Percentiles rank a stretch among this genome's conserved stretches.
phyloP scores from a whole-genome alignment of 2,329 filamentous ascomycete species.

The Colletotrichum liriopes region DNA sequence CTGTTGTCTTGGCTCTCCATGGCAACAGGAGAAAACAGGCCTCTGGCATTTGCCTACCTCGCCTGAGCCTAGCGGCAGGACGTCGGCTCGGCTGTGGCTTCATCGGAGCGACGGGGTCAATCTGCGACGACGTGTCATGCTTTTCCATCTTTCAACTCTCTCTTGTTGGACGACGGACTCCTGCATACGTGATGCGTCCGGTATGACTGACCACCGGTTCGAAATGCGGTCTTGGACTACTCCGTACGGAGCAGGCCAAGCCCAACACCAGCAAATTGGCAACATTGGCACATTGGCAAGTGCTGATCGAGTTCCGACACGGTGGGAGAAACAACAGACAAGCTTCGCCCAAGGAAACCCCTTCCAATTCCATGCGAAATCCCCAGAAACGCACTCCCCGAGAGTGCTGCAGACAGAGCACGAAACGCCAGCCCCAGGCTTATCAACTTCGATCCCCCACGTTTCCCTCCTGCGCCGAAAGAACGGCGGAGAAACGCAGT shows the following conservation, averaged over 20 bases:
- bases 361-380: neutral
- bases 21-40: slow-evolving; percentile 27
- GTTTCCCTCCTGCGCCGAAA: neutral
- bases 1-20: slow-evolving; percentile 23
- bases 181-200: slow-evolving; percentile 3
- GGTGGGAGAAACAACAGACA: slow-evolving; percentile 21
- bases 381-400: neutral
- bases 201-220: neutral
- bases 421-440: neutral
- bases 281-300: slow-evolving; percentile 30
- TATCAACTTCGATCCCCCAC: neutral
- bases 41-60: slow-evolving; percentile 2
- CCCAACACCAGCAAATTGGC: slow-evolving; percentile 14
- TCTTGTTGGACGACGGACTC: neutral
- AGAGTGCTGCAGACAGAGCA: neutral
- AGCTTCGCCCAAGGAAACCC: slow-evolving; percentile 9
- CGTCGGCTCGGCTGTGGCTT: slow-evolving; percentile 27
- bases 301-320: slow-evolving; percentile 10
- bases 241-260: slow-evolving; percentile 18
- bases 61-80: slow-evolving; percentile 29
- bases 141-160: slow-evolving; percentile 24
- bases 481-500: neutral
- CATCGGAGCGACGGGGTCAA: slow-evolving; percentile 23
- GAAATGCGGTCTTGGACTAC: slow-evolving; percentile 1
- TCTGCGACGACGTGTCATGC: slow-evolving; percentile 22